Percentiles rank a stretch among this genome's conserved stretches.
phyloP scores from a whole-genome alignment of 768 basidiomycete species.

The Gloeophyllum trabeum region DNA sequence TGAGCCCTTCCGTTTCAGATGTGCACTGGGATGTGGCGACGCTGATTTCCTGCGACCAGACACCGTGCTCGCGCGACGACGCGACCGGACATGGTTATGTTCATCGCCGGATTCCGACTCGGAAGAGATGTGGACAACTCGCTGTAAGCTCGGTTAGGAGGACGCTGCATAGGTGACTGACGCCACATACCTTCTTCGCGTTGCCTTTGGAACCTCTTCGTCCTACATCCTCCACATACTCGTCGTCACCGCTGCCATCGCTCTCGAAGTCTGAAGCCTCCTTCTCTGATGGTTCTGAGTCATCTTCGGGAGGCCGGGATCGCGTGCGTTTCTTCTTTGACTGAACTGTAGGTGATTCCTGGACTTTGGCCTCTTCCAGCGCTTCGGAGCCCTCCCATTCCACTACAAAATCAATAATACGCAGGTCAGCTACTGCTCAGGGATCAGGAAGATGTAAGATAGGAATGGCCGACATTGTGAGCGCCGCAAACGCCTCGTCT shows the following conservation, averaged over 20 bases:
- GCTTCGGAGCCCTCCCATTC: constrained; percentile 62
- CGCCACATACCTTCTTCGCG: constrained; percentile 32
- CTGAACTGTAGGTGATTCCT: constrained; percentile 11
- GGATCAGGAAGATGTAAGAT: too few species aligned
- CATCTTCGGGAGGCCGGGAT: constrained; percentile 6
- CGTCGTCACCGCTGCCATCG: constrained; percentile 49
- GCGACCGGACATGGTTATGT: constrained; percentile 4
- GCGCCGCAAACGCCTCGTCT: too few species aligned
- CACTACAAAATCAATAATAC: constrained; percentile 32
- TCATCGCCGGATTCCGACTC: constrained; percentile 10
- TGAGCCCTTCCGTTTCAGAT: constrained; percentile 47
- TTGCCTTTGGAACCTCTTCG: constrained; percentile 18
- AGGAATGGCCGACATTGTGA: too few species aligned
- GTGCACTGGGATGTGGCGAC: constrained; percentile 1
- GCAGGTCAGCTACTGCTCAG: neutral
- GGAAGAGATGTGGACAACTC: constrained; percentile 22
- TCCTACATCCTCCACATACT: constrained; percentile 48
- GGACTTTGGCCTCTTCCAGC: constrained; percentile 30
- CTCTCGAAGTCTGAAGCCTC: constrained; percentile 14
- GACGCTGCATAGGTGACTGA: constrained; percentile 6
- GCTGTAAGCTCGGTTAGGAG: constrained; percentile 33
- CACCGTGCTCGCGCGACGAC: constrained; percentile 1
- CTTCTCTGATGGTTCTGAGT: too few species aligned
- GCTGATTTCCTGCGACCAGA: constrained; percentile 1
- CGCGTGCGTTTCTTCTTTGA: constrained; percentile 7